A percentile compares a stretch with the other conserved stretches of the same genome.
Evolutionary conservation across 768 basidiomycete species (phyloP).

Genomic region (Amanita pseudoporphyria): DNA sequence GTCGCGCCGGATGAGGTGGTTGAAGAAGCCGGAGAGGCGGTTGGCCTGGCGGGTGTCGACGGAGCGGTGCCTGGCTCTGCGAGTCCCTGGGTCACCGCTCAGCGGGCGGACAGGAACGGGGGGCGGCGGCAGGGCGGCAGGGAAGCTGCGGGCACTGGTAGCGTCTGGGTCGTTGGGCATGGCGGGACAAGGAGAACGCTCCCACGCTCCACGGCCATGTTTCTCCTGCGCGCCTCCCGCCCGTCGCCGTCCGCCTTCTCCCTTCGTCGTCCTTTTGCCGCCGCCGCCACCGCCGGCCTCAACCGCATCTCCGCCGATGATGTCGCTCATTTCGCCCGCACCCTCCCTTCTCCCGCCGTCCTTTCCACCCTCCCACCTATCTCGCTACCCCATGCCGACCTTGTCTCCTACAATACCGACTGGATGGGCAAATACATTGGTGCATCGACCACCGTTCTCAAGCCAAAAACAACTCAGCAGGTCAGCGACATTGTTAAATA

Average conservation of each 20-base stretch:
- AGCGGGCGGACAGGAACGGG: too few species aligned
- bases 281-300: constrained; percentile 21
- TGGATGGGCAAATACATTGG: constrained; percentile 97
- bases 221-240: background rate
- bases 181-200: constrained; percentile 13
- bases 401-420: constrained; percentile 76
- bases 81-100: constrained; percentile 6
- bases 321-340: constrained; percentile 53
- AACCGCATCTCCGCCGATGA: constrained; percentile 48
- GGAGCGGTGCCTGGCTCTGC: constrained; percentile 5
- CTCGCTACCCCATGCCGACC: constrained; percentile 46
- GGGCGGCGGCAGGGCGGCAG: too few species aligned
- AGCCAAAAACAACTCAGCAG: constrained; percentile 80
- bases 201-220: background rate
- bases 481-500: constrained; percentile 83
- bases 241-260: background rate
- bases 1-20: constrained; percentile 65
- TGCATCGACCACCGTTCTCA: constrained; percentile 74
- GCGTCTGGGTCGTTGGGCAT: constrained; percentile 15
- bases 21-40: constrained; percentile 80
- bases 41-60: constrained; percentile 50
- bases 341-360: constrained; percentile 55
- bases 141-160: too few species aligned
- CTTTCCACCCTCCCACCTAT: constrained; percentile 55
- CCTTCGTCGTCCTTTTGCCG: constrained; percentile 15